Conservation (phyloP, 805 yeast genomes). For the Zygosaccharomyces rouxii region DNA sequence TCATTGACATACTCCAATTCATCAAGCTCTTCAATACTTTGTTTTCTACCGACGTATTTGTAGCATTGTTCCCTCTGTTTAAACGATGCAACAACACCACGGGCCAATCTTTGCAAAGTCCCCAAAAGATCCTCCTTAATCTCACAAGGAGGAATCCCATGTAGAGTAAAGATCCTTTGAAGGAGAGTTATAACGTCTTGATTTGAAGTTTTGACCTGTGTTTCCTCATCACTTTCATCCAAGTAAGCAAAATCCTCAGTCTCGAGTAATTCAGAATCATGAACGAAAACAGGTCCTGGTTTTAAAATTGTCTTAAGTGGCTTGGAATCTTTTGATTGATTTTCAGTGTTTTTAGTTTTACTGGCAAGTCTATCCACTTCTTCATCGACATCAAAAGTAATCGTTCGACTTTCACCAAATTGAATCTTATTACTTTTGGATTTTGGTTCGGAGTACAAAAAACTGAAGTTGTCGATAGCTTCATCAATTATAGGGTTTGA, state of each 20-base stretch:
- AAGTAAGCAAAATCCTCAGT: neutral
- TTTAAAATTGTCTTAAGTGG: neutral
- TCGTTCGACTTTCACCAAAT: neutral
- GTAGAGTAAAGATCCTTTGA: neutral
- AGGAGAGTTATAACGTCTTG: neutral
- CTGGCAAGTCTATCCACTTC: neutral
- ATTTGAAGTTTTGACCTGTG: neutral
- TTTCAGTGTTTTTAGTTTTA: neutral
- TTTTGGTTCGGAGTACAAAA: neutral
- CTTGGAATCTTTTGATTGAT: neutral
- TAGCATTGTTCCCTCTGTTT: conserved; percentile 1
- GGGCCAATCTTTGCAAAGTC: neutral
- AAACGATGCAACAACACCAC: neutral
- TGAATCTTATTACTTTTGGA: neutral
- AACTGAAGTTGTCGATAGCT: neutral
- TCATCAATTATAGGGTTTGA: conserved; percentile 1
- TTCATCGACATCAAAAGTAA: neutral
- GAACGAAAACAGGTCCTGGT: neutral
- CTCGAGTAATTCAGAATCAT: neutral
- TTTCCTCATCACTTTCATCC: neutral
- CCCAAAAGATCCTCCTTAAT: neutral
- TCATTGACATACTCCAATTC: neutral
- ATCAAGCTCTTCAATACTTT: conserved; percentile 1
- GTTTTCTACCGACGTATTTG: conserved; percentile 2
- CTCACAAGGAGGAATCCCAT: neutral